These are phyloP conservation scores for Diaporthe sp. DNA, from an alignment of 2,329 filamentous ascomycete genomes.

Conservation along the genomic window DNA sequence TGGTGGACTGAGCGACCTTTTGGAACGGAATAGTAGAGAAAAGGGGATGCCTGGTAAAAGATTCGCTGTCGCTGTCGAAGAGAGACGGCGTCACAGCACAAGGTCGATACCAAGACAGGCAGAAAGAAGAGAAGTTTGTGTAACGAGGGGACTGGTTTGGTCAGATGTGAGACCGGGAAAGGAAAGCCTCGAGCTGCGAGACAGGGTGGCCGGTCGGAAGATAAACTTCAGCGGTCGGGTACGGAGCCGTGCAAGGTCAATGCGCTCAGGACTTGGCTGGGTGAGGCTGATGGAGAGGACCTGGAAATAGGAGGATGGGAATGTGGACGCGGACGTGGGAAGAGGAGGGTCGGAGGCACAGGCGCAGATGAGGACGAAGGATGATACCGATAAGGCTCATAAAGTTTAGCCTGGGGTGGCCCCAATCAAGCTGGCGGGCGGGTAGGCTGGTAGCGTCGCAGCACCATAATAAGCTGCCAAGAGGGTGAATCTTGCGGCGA, in stretches of 20 bases:
- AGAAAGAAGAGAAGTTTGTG: slow-evolving; percentile 28
- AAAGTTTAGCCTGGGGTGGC: slow-evolving; percentile 23
- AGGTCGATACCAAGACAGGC: slow-evolving; percentile 15
- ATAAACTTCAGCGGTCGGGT: slow-evolving; percentile 23
- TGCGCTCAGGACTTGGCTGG: slow-evolving; percentile 11
- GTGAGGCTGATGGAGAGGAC: background rate
- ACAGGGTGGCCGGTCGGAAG: slow-evolving; percentile 27
- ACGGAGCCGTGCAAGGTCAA: slow-evolving; percentile 30
- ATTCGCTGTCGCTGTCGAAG: slow-evolving; percentile 1
- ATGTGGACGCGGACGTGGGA: slow-evolving; percentile 21
- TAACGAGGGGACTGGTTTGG: slow-evolving; percentile 41
- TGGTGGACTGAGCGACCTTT: slow-evolving; percentile 44
- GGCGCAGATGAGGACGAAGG: slow-evolving; percentile 3
- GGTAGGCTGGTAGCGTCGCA: slow-evolving; percentile 16
- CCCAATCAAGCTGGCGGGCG: slow-evolving; percentile 11
- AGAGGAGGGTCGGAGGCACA: background rate
- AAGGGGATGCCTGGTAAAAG: slow-evolving; percentile 24
- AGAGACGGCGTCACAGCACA: slow-evolving; percentile 18
- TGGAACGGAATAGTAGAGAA: background rate
- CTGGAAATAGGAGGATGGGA: slow-evolving; percentile 28
- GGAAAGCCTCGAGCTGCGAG: slow-evolving; percentile 14
- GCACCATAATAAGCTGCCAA: slow-evolving; percentile 29
- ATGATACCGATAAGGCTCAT: slow-evolving; percentile 34
- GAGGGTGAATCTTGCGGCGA: slow-evolving; percentile 34
- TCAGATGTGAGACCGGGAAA: slow-evolving; percentile 11